Conservation (phyloP, 2,329 filamentous ascomycete genomes). For the Capronia epimyces region DNA sequence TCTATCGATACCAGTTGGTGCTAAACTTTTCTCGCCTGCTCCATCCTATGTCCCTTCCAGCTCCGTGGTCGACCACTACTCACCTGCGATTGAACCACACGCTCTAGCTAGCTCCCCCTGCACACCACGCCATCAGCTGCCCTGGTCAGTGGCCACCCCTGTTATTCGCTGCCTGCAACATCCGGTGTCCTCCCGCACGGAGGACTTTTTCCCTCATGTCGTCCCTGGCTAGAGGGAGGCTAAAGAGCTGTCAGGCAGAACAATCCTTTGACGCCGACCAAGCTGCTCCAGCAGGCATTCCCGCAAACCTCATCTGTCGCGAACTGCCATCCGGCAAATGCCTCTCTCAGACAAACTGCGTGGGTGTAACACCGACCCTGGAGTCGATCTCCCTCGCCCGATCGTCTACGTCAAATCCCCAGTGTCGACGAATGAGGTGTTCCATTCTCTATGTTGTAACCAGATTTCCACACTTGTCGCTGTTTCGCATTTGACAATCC, state of each 20-base stretch:
- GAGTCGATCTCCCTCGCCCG: background rate
- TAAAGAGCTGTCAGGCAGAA: too few species aligned
- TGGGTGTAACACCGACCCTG: slow-evolving; percentile 11
- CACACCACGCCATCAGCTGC: background rate
- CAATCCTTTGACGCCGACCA: background rate
- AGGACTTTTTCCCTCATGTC: background rate
- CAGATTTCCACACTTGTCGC: background rate
- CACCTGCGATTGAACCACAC: too few species aligned
- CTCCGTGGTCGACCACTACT: background rate
- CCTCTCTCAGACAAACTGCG: slow-evolving; percentile 9
- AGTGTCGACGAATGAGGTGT: background rate
- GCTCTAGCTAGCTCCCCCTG: too few species aligned
- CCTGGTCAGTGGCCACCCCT: background rate
- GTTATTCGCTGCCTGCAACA: background rate
- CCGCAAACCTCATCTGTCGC: background rate
- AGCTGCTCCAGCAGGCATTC: background rate
- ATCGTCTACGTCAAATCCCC: slow-evolving; percentile 8
- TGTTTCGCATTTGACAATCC: background rate
- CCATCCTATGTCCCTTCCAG: too few species aligned
- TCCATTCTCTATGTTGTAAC: background rate
- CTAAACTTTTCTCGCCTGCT: too few species aligned
- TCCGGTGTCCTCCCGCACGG: background rate
- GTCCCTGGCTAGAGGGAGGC: background rate
- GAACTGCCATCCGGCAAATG: background rate
- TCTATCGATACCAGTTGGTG: too few species aligned